Evolutionary conservation across 1,284 basidiomycete genomes (phyloP).

Genomic region (Pseudozyma sp.): DNA sequence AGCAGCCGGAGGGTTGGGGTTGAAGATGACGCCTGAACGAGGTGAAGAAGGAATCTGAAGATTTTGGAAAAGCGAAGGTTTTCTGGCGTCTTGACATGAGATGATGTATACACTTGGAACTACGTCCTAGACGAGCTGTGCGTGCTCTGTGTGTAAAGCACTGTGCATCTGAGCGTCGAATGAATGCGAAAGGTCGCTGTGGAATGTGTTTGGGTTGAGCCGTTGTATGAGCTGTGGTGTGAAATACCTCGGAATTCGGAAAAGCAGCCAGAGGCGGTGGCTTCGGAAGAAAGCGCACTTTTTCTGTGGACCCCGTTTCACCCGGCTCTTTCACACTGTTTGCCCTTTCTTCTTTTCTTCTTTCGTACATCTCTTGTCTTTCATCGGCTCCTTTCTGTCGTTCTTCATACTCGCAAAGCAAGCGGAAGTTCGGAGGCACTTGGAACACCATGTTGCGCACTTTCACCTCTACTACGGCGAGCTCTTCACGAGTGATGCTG

Average conservation of each 20-base stretch:
- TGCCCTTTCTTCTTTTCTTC: not conserved
- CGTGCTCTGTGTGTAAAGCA: no score
- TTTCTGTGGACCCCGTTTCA: not conserved
- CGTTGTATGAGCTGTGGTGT: not conserved
- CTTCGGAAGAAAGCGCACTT: slow-evolving; percentile 18
- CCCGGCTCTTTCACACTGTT: no score
- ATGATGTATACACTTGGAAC: no score
- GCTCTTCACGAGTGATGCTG: not conserved
- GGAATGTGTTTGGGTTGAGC: not conserved
- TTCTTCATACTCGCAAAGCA: no score
- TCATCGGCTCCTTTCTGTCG: no score
- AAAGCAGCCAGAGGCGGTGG: not conserved
- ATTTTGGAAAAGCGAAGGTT: no score
- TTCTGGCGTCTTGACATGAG: no score
- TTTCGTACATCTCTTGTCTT: not conserved
- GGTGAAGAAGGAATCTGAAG: not conserved
- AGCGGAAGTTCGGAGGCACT: not conserved
- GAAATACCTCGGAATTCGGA: slow-evolving; percentile 17
- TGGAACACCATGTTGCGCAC: slow-evolving; percentile 12
- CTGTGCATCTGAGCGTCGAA: no score
- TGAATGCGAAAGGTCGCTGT: no score
- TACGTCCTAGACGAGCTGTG: no score
- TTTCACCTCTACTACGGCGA: not conserved
- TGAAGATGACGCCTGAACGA: slow-evolving; percentile 23
- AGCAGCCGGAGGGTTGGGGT: slow-evolving; percentile 7